A percentile compares a stretch with the other conserved stretches of the same genome.
Evolutionary conservation across 257 asterid genomes (phyloP).

Genomic region (Plantago ovata): DNA sequence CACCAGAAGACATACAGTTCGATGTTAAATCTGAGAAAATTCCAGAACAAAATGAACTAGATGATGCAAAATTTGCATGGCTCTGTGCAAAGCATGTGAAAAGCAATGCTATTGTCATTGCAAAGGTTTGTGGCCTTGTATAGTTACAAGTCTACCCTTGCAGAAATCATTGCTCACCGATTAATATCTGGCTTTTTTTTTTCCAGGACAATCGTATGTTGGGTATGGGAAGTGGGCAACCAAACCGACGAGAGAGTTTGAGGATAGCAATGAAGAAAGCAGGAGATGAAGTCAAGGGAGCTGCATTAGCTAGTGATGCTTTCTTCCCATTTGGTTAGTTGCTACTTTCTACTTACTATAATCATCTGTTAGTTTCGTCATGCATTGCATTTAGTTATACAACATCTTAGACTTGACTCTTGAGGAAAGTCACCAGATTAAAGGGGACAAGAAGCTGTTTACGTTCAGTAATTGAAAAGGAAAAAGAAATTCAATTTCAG

Average conservation of each 20-base stretch:
- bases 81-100: constrained; percentile 93
- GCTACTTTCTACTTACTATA: background rate
- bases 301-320: constrained; percentile 96
- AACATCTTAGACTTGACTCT: no score
- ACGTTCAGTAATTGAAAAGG: no score
- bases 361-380: background rate
- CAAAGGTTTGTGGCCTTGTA: constrained; percentile 48
- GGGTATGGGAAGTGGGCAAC: constrained; percentile 99
- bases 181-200: background rate
- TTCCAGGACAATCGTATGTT: constrained; percentile 73
- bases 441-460: no score
- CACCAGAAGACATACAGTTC: constrained; percentile 75
- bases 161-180: constrained; percentile 5
- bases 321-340: constrained; percentile 90
- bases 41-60: constrained; percentile 67
- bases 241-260: constrained; percentile 88
- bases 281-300: constrained; percentile 89
- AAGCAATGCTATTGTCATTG: constrained; percentile 94
- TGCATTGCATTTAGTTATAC: background rate
- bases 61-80: constrained; percentile 87
- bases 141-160: background rate
- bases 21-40: constrained; percentile 57
- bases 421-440: no score
- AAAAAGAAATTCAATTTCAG: background rate
- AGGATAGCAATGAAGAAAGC: constrained; percentile 88